Percentiles rank a stretch among this genome's conserved stretches.
Evolutionary conservation across 2,329 filamentous ascomycete species (phyloP).

Genomic region (Talaromyces sp.): DNA sequence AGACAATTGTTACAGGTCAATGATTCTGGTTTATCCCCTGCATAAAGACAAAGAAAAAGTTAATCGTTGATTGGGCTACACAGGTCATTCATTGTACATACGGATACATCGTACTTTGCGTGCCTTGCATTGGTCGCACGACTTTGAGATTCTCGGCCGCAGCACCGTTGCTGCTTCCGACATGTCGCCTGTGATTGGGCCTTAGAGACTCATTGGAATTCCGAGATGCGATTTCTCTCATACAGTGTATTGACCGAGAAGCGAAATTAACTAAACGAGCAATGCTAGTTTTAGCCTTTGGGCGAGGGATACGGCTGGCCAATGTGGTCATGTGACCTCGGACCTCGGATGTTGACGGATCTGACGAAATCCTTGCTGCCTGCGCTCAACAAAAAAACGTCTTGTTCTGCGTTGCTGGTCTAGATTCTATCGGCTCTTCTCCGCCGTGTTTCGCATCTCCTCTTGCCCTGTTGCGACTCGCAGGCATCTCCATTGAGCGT

Average conservation of each 20-base stretch:
- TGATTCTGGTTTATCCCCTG: conserved; percentile 7
- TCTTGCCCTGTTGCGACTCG: too few species aligned
- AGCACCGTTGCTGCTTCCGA: conserved; percentile 3
- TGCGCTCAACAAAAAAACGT: background rate
- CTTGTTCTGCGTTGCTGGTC: background rate
- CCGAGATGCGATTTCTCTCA: background rate
- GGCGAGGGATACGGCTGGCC: background rate
- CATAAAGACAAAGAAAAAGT: background rate
- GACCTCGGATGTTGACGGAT: background rate
- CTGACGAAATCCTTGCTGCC: background rate
- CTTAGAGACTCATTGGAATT: background rate
- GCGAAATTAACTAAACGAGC: background rate
- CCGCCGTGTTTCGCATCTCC: background rate
- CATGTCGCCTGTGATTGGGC: conserved; percentile 2
- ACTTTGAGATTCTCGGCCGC: conserved; percentile 16
- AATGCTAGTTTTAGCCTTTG: background rate
- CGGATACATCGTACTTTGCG: conserved; percentile 40
- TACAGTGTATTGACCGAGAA: background rate
- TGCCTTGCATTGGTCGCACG: conserved; percentile 38
- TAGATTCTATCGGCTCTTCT: background rate
- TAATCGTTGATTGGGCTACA: background rate
- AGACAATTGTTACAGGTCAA: conserved; percentile 24
- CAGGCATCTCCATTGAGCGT: too few species aligned
- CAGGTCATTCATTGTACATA: conserved; percentile 14
- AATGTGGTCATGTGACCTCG: background rate